Conservation (phyloP, 2,329 filamentous ascomycete genomes). For the Stromatinia cepivora region DNA sequence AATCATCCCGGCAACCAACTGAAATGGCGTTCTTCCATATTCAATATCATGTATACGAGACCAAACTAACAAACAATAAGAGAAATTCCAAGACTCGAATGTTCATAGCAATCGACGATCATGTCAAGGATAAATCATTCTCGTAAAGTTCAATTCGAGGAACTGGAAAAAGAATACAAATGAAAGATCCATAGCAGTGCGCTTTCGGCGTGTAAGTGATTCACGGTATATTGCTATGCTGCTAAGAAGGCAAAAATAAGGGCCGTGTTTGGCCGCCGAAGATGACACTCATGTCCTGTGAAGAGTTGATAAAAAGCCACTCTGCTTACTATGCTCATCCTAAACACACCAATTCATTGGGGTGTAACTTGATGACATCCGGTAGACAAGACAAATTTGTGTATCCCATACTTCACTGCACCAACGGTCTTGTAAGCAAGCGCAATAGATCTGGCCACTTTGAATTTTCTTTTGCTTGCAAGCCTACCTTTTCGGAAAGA, state of each 20-base stretch:
- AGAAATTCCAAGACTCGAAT: neutral
- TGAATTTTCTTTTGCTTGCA: neutral
- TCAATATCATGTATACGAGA: neutral
- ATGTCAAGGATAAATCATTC: neutral
- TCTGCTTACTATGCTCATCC: neutral
- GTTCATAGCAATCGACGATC: neutral
- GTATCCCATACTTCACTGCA: neutral
- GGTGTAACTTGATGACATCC: constrained; percentile 1
- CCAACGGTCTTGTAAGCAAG: neutral
- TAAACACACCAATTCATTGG: neutral
- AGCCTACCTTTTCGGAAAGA: neutral
- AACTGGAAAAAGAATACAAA: neutral
- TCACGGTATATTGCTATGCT: neutral
- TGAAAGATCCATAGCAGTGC: neutral
- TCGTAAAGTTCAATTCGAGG: neutral
- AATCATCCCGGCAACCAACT: neutral
- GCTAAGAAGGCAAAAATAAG: neutral
- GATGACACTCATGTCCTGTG: neutral
- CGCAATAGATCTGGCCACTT: neutral
- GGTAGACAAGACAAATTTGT: neutral
- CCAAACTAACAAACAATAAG: neutral
- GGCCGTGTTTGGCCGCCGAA: neutral
- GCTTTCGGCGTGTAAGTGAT: neutral
- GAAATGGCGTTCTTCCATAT: neutral
- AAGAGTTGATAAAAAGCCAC: neutral